Conservation (phyloP, 371 early-diverging fungal species). For the Zancudomyces culisetae region DNA sequence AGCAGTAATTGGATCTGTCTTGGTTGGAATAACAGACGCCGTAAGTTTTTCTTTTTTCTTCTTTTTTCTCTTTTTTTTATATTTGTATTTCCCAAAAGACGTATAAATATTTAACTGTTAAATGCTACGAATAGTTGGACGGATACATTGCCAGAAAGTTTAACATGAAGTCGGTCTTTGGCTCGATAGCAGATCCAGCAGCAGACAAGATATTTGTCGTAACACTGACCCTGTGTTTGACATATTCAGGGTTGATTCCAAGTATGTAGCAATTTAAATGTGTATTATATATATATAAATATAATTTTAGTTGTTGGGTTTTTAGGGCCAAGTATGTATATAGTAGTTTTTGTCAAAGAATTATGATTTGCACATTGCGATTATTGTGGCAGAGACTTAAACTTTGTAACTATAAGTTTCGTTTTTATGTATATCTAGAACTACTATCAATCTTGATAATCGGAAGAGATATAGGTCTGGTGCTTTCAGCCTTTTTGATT, state of each 20-base stretch:
- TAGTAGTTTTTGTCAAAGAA: no score
- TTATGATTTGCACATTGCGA: no score
- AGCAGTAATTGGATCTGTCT: slow-evolving; percentile 52
- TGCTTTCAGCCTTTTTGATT: slow-evolving; percentile 58
- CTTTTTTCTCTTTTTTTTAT: background rate
- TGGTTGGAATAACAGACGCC: slow-evolving; percentile 70
- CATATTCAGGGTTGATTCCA: slow-evolving; percentile 54
- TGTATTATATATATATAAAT: background rate
- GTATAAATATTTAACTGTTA: background rate
- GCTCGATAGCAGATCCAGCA: slow-evolving; percentile 86
- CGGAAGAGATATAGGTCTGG: slow-evolving; percentile 65
- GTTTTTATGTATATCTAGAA: slow-evolving; percentile 54
- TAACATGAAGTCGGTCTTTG: slow-evolving; percentile 67
- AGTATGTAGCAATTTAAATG: slow-evolving; percentile 23
- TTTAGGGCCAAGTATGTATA: no score
- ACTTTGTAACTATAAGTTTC: slow-evolving; percentile 50
- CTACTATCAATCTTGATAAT: slow-evolving; percentile 66
- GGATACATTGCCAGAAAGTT: slow-evolving; percentile 81
- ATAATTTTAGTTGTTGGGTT: no score
- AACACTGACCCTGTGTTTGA: slow-evolving; percentile 60
- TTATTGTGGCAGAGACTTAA: slow-evolving; percentile 80
- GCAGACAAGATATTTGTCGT: slow-evolving; percentile 94
- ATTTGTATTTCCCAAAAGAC: slow-evolving; percentile 1
- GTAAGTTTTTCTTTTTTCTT: background rate
- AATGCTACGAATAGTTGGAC: slow-evolving; percentile 35